phyloP scores from a whole-genome alignment of 352 stramenopile genomes.

The Globisporangium alternatum region DNA sequence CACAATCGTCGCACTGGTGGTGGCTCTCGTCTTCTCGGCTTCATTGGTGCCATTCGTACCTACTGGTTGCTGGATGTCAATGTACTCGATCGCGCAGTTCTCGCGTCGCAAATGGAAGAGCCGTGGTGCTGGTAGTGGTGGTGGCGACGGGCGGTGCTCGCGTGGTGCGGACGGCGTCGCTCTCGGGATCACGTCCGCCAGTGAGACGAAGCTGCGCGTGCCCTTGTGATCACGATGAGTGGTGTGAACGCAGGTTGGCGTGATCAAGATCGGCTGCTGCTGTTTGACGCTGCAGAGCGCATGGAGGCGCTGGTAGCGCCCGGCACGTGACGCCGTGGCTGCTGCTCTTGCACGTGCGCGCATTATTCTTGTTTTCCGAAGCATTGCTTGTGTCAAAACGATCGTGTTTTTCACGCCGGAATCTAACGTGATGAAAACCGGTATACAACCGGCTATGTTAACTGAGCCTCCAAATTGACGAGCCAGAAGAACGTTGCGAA shows the following conservation, averaged over 20 bases:
- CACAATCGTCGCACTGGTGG: constrained; percentile 26
- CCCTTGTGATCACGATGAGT: background rate
- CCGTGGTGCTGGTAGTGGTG: constrained; percentile 12
- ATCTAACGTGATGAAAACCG: too few relatives aligned
- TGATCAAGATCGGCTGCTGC: background rate
- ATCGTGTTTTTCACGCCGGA: too few relatives aligned
- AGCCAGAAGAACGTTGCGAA: too few relatives aligned
- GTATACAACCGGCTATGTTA: too few relatives aligned
- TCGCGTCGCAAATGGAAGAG: constrained; percentile 9
- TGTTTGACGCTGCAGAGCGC: background rate
- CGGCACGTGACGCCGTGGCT: background rate
- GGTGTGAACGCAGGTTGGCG: background rate
- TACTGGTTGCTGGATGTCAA: constrained; percentile 11
- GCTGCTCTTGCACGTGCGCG: too few relatives aligned
- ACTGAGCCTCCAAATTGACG: too few relatives aligned
- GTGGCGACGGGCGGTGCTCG: constrained; percentile 10
- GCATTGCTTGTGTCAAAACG: too few relatives aligned
- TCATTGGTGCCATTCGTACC: background rate
- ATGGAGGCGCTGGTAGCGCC: background rate
- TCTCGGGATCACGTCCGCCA: constrained; percentile 12
- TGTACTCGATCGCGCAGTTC: constrained; percentile 18
- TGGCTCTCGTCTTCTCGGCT: background rate
- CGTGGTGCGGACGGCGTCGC: constrained; percentile 5
- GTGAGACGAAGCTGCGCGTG: constrained; percentile 13
- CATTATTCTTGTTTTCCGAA: too few relatives aligned